Base-by-base conservation (phyloP, 768 basidiomycete species). In the Amanita phalloides region DNA sequence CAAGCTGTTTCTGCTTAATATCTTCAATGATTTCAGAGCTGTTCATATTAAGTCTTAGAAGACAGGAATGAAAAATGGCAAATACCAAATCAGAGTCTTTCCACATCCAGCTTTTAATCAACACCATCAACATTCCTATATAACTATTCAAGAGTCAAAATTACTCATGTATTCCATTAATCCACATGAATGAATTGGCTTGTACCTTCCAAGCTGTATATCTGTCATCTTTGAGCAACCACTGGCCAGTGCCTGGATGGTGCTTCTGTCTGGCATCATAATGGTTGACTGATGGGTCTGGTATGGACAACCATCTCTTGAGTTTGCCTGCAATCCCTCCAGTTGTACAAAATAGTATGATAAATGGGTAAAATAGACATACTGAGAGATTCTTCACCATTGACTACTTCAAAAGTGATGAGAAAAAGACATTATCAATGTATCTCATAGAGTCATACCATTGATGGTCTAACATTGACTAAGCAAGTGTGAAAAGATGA, bases 181-280 rank as follows among this genome's bases (percentile, higher is more conserved):
- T 30, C 28, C 28, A 30, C 28, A 30, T 30, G 7, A 30, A 7
- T 30, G 23, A 21, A 13, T 23, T 11, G 2, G 3, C 23, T 23
- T 70, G 69, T 13, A 23, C 9, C 23, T 43, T 43, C 42, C 42
- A 43, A 5, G 20, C 21, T 1, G 4, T 9, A 11, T 43, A 43
- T 11, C 25, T 43, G 10, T 43, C 9, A 43, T 25, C 20, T 13
- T 43, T 9, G 21, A 43, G 42, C 5, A 43, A 30, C 28, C 28
- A 30, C 28, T 30, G 28, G 8, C 28, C 28, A 30, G 28, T 30
- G 6, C 28, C 28, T n/a, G 8, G 8, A 43, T 23, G 42, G 6
- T 23, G 21, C 6, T 26, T 43, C 4, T 23, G 6, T 23, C 42
- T 43, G 20, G 42, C 42, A 43, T 21, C 26, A 17, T 23, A 9